phyloP scores from a whole-genome alignment of 345 rosid species.

The Excoecaria agallocha region DNA sequence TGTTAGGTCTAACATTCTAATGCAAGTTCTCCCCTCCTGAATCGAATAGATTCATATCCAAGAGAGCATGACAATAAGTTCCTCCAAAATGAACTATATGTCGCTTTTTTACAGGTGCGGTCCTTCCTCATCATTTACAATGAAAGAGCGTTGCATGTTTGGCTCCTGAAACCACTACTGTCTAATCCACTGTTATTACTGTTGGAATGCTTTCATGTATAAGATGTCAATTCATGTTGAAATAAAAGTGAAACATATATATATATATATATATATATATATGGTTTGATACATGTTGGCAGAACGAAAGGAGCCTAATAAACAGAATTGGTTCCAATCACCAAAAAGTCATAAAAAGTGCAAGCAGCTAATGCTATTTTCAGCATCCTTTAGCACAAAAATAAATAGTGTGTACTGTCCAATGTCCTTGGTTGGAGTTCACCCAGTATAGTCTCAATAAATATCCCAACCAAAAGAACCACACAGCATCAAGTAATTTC shows the following conservation, averaged over 20 bases:
- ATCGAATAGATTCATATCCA: too few relatives aligned
- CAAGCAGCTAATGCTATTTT: background rate
- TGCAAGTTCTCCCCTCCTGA: too few relatives aligned
- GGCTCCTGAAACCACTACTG: background rate
- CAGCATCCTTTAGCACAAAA: background rate
- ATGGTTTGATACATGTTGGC: background rate
- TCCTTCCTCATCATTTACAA: background rate
- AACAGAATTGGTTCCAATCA: background rate
- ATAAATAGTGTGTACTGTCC: background rate
- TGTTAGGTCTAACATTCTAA: background rate
- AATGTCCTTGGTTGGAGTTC: background rate
- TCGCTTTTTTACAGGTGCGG: too few relatives aligned
- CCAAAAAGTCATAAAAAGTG: background rate
- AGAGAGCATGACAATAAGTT: too few relatives aligned
- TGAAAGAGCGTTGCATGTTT: background rate
- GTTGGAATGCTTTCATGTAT: background rate
- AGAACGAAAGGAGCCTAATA: background rate
- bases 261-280: too few relatives aligned
- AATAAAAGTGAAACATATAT: too few relatives aligned
- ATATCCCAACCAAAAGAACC: background rate
- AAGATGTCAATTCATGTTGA: background rate
- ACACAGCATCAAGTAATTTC: background rate
- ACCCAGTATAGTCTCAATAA: background rate
- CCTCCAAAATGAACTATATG: too few relatives aligned
- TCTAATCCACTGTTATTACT: background rate